Evolutionary conservation across 345 rosid genomes (phyloP).

Genomic region (Gossypium stocksii): DNA sequence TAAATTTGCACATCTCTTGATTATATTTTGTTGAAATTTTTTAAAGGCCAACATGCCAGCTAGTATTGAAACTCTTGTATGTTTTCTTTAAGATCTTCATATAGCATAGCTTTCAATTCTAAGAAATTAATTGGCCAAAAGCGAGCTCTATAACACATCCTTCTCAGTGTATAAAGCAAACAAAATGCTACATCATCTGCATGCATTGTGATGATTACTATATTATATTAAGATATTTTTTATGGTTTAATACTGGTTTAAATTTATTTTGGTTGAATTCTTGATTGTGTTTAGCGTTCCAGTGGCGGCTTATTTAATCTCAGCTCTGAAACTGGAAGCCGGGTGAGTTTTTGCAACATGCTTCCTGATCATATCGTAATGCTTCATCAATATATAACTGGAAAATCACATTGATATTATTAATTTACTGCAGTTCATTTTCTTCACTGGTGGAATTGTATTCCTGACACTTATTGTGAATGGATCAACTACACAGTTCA

Average conservation of each 20-base stretch:
- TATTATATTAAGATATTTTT: not conserved
- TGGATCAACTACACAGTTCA: slow-evolving; percentile 87
- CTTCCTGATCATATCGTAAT: slow-evolving; percentile 3
- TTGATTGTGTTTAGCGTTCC: slow-evolving; percentile 49
- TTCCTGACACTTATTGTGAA: slow-evolving; percentile 81
- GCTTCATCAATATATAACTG: not conserved
- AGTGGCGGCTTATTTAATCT: slow-evolving; percentile 41
- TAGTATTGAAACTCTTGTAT: not conserved
- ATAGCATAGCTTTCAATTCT: not conserved
- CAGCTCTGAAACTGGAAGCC: slow-evolving; percentile 64
- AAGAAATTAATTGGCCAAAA: not conserved
- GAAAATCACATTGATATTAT: not conserved
- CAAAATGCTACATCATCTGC: not conserved
- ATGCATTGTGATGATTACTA: not conserved
- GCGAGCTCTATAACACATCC: not conserved
- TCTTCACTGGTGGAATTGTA: slow-evolving; percentile 96
- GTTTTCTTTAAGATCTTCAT: not conserved
- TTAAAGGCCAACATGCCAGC: not conserved
- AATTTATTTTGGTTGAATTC: slow-evolving; percentile 11
- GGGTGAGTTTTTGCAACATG: slow-evolving; percentile 46
- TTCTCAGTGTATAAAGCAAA: not conserved
- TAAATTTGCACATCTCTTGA: not conserved
- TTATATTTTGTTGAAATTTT: not conserved
- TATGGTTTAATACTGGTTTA: not conserved
- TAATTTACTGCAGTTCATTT: slow-evolving; percentile 58